Conservation (phyloP, 805 yeast genomes). For the Starmerella tilneyi region DNA sequence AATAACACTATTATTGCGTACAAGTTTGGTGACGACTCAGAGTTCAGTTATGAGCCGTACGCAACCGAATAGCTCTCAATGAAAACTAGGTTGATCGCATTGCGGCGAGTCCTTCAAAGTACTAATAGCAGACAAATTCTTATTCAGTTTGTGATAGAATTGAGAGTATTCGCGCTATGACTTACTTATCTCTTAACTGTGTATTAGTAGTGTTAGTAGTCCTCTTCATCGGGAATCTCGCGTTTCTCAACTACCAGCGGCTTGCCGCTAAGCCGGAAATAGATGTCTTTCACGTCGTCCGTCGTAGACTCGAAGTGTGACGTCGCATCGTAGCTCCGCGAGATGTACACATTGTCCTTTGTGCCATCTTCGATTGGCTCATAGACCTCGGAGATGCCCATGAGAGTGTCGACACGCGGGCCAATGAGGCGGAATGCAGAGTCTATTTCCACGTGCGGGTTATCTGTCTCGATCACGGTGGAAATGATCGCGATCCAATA, state of each 20-base stretch:
- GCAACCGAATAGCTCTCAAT: not conserved
- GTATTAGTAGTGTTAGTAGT: not conserved
- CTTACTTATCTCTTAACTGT: no score
- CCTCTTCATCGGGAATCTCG: slow-evolving; percentile 49
- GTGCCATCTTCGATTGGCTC: slow-evolving; percentile 82
- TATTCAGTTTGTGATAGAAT: no score
- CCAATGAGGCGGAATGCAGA: slow-evolving; percentile 90
- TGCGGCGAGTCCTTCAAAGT: no score
- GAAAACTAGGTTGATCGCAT: not conserved
- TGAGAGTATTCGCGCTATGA: no score
- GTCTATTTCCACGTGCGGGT: slow-evolving; percentile 84
- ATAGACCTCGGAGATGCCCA: slow-evolving; percentile 86
- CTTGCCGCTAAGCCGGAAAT: slow-evolving; percentile 83
- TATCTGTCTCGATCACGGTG: slow-evolving; percentile 84
- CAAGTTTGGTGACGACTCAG: slow-evolving; percentile 14
- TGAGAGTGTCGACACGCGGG: slow-evolving; percentile 63
- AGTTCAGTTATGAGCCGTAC: slow-evolving; percentile 19
- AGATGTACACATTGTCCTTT: slow-evolving; percentile 64
- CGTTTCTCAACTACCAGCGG: slow-evolving; percentile 80
- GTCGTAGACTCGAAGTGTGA: slow-evolving; percentile 95
- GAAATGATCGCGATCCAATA: slow-evolving; percentile 88
- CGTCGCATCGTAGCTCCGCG: slow-evolving; percentile 85
- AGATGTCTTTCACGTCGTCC: slow-evolving; percentile 91
- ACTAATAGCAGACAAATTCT: no score
- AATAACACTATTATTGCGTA: slow-evolving; percentile 17